These are phyloP conservation scores for Fusarium brevicatenulatum DNA, from an alignment of 2,329 filamentous ascomycete species.

Conservation along the genomic window DNA sequence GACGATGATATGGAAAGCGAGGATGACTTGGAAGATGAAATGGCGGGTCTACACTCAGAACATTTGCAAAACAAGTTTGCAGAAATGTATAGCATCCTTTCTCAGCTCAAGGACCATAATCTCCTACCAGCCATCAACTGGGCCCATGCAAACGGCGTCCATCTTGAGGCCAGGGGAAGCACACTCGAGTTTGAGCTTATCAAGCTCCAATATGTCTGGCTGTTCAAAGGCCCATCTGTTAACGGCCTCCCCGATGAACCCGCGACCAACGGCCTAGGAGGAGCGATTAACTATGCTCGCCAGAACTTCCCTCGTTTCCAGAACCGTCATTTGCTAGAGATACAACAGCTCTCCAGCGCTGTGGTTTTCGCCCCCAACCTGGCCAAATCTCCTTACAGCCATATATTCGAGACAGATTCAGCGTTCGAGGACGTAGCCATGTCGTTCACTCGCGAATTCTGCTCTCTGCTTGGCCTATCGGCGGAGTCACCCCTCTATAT, in stretches of 20 bases:
- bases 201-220: slow-evolving; percentile 88
- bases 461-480: slow-evolving; percentile 86
- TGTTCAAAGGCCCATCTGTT: slow-evolving; percentile 73
- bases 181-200: slow-evolving; percentile 96
- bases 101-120: slow-evolving; percentile 78
- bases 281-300: slow-evolving; percentile 81
- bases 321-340: slow-evolving; percentile 78
- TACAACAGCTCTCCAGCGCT: slow-evolving; percentile 82
- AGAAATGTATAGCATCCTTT: slow-evolving; percentile 90
- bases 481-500: slow-evolving; percentile 94
- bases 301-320: slow-evolving; percentile 80
- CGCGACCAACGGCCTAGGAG: slow-evolving; percentile 62
- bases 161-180: slow-evolving; percentile 83
- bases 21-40: slow-evolving; percentile 43
- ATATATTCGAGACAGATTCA: slow-evolving; percentile 77
- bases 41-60: slow-evolving; percentile 45
- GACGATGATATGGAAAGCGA: slow-evolving; percentile 49
- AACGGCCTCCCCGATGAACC: slow-evolving; percentile 66
- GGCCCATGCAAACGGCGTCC: slow-evolving; percentile 76
- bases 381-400: slow-evolving; percentile 78
- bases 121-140: slow-evolving; percentile 87
- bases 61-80: slow-evolving; percentile 83
- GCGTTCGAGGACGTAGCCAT: slow-evolving; percentile 85
- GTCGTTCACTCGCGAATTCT: slow-evolving; percentile 96
- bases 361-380: slow-evolving; percentile 84